These are phyloP conservation scores for Fibroporia radiculosa DNA, from an alignment of 768 basidiomycete species.

Conservation along the genomic window DNA sequence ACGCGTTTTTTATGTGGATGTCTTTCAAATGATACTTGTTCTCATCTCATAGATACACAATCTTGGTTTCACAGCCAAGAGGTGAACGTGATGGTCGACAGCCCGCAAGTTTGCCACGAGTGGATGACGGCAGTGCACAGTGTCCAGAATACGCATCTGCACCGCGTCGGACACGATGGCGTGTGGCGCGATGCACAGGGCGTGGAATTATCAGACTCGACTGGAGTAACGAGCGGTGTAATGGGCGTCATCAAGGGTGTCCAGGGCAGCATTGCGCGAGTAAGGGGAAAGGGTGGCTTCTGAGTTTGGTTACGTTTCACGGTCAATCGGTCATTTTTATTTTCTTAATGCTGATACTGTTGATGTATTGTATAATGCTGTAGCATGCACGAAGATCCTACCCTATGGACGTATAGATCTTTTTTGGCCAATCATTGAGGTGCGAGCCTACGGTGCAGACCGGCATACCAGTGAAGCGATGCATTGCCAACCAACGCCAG, in stretches of 20 bases:
- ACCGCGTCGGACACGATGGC: slow-evolving; percentile 35
- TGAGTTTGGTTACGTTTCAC: background rate
- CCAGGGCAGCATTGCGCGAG: slow-evolving; percentile 20
- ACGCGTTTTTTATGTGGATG: slow-evolving; percentile 5
- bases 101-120: slow-evolving; percentile 33
- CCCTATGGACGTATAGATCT: background rate
- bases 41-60: slow-evolving; percentile 41
- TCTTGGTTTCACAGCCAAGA: slow-evolving; percentile 71
- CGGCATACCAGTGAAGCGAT: background rate
- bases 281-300: slow-evolving; percentile 23
- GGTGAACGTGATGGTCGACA: slow-evolving; percentile 52
- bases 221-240: slow-evolving; percentile 15
- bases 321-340: background rate
- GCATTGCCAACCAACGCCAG: background rate
- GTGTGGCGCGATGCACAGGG: slow-evolving; percentile 33
- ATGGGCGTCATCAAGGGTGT: slow-evolving; percentile 21
- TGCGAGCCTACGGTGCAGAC: background rate
- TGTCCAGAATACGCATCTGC: slow-evolving; percentile 41
- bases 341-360: background rate
- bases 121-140: slow-evolving; percentile 35
- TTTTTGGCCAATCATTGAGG: background rate
- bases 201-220: slow-evolving; percentile 22
- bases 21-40: background rate
- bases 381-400: background rate
- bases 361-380: background rate